Base-by-base conservation (phyloP, 208 protist genomes). In the Leishmania aethiopica region DNA sequence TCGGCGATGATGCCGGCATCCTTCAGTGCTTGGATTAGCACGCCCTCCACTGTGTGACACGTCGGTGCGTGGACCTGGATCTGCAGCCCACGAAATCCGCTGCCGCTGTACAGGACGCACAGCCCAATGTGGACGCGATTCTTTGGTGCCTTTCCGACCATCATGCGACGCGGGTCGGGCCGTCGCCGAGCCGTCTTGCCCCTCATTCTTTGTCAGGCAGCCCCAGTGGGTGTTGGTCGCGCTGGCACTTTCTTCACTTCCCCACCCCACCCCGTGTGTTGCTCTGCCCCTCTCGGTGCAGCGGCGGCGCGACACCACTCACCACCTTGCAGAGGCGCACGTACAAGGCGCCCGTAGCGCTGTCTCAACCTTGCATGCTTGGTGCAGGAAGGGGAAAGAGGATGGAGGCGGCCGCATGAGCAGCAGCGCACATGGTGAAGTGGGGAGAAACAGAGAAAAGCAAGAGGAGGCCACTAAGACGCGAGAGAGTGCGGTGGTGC, bases 41-140 rank as follows among this genome's bases (percentile, higher is more conserved):
- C 80, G n/a, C 94, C 94, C 79, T 97, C 92, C 2, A 97, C 80
- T 6, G 94, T 96, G 86, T 97, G 90, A 59, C 93, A 89, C 51
- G 91, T 95, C 1, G 92, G 91, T 11, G 86, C 85, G 78, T 95
- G 91, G 11, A 84, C 88, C 77, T 97, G 94, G n/a, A 97, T 70
- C 83, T 97, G 94, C 75, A 97, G 75, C 3, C 94, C 94, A 15
- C 92, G 90, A 75, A 89, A 97, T 8, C 82, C 88, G 0, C 88
- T 87, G 1, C 94, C 94, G 64, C 83, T 84, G 86, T 97, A 97
- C 37, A 89, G 75, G 32, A 97, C 78, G 60, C 89, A 94, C 37
- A 97, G 82, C 1, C 85, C 92, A 70, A 97, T 28, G 59, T 94
- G 89, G 28, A 90, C 81, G 79, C 92, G 87, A 45, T 94, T 88